Percentiles rank a stretch among this genome's conserved stretches.
These are phyloP conservation scores for Penicillium glabrum DNA, from an alignment of 2,329 filamentous ascomycete species.

Conservation along the genomic window DNA sequence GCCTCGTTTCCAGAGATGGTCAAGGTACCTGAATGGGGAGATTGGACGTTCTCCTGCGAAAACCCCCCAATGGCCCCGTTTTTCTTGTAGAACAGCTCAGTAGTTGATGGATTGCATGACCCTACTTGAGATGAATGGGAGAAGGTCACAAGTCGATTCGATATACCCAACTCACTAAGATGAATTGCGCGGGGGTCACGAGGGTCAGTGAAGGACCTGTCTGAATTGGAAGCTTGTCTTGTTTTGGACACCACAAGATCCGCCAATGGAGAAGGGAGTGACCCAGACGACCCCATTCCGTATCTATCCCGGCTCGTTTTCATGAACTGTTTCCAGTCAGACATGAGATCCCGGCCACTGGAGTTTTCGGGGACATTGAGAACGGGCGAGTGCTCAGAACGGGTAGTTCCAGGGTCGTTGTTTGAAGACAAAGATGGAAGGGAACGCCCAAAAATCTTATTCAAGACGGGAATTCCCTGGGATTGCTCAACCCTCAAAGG, in stretches of 20 bases:
- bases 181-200: slow-evolving; percentile 25
- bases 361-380: background rate
- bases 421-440: slow-evolving; percentile 8
- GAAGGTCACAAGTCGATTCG: slow-evolving; percentile 25
- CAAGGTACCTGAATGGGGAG: slow-evolving; percentile 2
- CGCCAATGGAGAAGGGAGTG: slow-evolving; percentile 11
- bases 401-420: background rate
- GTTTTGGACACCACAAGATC: slow-evolving; percentile 27
- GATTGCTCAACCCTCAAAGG: background rate
- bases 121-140: slow-evolving; percentile 20
- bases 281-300: slow-evolving; percentile 12
- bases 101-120: slow-evolving; percentile 23
- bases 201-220: slow-evolving; percentile 14
- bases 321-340: slow-evolving; percentile 15
- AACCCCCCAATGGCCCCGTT: slow-evolving; percentile 7
- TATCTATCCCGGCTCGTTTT: slow-evolving; percentile 1
- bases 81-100: slow-evolving; percentile 17
- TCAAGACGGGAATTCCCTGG: background rate
- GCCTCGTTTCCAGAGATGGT: background rate
- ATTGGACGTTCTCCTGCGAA: slow-evolving; percentile 15
- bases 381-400: background rate
- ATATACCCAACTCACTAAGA: slow-evolving; percentile 30
- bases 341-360: slow-evolving; percentile 3
- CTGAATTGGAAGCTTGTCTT: slow-evolving; percentile 14
- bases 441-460: slow-evolving; percentile 8